Percentiles rank a stretch among this genome's conserved stretches.
phyloP scores from a whole-genome alignment of 1,284 basidiomycete genomes.

The Sporisorium sorghi region DNA sequence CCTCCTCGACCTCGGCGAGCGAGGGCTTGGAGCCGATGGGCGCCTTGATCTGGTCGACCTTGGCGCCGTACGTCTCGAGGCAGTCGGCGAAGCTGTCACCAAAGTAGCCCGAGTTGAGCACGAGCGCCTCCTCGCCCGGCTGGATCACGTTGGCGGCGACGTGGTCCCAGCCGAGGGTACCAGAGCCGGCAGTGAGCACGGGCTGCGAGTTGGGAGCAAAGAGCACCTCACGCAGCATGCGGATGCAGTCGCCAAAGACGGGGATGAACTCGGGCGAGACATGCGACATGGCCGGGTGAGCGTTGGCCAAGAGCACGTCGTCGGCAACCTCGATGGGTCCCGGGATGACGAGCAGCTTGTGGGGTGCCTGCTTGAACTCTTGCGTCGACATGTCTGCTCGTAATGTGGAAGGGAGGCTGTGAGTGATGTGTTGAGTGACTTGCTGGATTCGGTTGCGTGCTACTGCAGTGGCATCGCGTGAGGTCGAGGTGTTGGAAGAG shows the following conservation, averaged over 20 bases:
- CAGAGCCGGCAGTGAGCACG: slow-evolving; percentile 89
- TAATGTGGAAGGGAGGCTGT: slow-evolving; percentile 52
- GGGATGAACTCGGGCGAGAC: slow-evolving; percentile 90
- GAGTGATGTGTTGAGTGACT: slow-evolving; percentile 39
- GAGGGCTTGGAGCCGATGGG: slow-evolving; percentile 82
- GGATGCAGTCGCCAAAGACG: slow-evolving; percentile 88
- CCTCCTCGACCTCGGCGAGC: slow-evolving; percentile 76
- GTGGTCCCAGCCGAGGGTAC: slow-evolving; percentile 88
- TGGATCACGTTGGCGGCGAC: slow-evolving; percentile 78
- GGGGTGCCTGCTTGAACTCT: slow-evolving; percentile 62
- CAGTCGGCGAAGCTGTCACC: slow-evolving; percentile 68
- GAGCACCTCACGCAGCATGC: slow-evolving; percentile 78
- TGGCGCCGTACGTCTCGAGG: slow-evolving; percentile 83
- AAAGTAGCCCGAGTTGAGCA: slow-evolving; percentile 74
- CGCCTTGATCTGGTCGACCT: slow-evolving; percentile 86
- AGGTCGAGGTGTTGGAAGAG: slow-evolving; percentile 5
- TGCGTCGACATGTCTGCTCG: slow-evolving; percentile 46
- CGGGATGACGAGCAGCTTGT: slow-evolving; percentile 74
- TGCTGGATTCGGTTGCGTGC: slow-evolving; percentile 42
- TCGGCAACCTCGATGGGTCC: slow-evolving; percentile 85
- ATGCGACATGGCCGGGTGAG: slow-evolving; percentile 74
- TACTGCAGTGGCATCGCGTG: slow-evolving; percentile 25
- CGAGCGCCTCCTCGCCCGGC: slow-evolving; percentile 82
- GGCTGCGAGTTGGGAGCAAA: slow-evolving; percentile 74
- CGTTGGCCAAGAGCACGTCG: slow-evolving; percentile 74